Evolutionary conservation across 345 rosid species (phyloP).

Genomic region (Camelina laxa): DNA sequence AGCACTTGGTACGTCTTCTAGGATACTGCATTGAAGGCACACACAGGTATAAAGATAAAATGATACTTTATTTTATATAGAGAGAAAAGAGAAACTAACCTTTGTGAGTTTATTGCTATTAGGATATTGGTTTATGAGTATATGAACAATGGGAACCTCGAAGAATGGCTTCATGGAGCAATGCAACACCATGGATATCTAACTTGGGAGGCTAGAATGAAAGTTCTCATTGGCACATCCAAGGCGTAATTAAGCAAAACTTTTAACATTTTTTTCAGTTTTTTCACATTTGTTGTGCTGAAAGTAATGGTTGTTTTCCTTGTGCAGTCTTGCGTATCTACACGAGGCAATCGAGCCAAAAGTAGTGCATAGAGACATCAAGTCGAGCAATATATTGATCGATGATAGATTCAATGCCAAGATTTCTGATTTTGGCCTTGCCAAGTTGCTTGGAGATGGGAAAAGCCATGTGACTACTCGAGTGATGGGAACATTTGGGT

Average conservation of each 20-base stretch:
- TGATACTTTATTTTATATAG: conserved; percentile 29
- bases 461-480: conserved; percentile 96
- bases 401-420: conserved; percentile 93
- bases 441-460: conserved; percentile 96
- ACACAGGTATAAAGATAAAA: conserved; percentile 58
- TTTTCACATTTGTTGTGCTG: neutral
- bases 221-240: conserved; percentile 80
- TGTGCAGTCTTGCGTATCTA: conserved; percentile 84
- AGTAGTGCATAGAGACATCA: conserved; percentile 97
- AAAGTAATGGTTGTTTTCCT: neutral
- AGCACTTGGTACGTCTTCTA: conserved; percentile 89
- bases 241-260: conserved; percentile 67
- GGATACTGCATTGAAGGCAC: conserved; percentile 98
- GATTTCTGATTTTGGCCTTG: conserved; percentile 95
- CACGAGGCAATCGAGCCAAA: conserved; percentile 99
- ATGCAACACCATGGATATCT: conserved; percentile 72
- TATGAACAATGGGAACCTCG: conserved; percentile 89
- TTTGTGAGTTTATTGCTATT: conserved; percentile 32
- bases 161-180: conserved; percentile 91
- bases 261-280: neutral
- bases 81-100: conserved; percentile 44
- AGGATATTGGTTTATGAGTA: conserved; percentile 89
- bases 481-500: conserved; percentile 99
- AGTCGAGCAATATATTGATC: conserved; percentile 89
- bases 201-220: conserved; percentile 91